Percentiles rank a stretch among this genome's conserved stretches.
Evolutionary conservation across 2,329 filamentous ascomycete genomes (phyloP).

Genomic region (Cladosporium phlei): DNA sequence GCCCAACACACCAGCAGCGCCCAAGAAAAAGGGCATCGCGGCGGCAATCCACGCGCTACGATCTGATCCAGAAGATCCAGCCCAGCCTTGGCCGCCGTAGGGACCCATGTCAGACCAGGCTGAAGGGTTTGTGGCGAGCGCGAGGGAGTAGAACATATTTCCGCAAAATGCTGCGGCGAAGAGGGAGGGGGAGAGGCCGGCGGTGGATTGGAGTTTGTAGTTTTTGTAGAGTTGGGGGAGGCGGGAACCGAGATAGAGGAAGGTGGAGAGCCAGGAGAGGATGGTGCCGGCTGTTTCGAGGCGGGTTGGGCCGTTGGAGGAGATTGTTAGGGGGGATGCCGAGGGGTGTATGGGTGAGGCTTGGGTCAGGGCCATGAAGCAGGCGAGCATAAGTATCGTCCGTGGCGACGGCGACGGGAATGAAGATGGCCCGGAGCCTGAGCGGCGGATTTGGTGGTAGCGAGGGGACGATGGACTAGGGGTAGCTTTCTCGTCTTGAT

Average conservation of each 20-base stretch:
- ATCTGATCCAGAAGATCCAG: constrained; percentile 50
- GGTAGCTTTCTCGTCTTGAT: constrained; percentile 23
- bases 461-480: constrained; percentile 22
- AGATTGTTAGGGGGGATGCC: constrained; percentile 16
- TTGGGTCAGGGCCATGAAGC: constrained; percentile 41
- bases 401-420: constrained; percentile 44
- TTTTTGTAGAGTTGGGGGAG: constrained; percentile 65
- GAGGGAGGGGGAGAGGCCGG: constrained; percentile 58
- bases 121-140: constrained; percentile 58
- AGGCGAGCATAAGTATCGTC: constrained; percentile 43
- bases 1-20: constrained; percentile 59
- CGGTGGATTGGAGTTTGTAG: constrained; percentile 57
- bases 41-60: constrained; percentile 53
- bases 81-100: constrained; percentile 55
- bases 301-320: constrained; percentile 21
- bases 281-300: constrained; percentile 47
- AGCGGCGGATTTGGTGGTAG: constrained; percentile 25
- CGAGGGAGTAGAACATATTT: constrained; percentile 62
- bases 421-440: constrained; percentile 26
- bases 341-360: constrained; percentile 29
- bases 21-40: constrained; percentile 60
- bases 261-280: constrained; percentile 53
- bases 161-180: constrained; percentile 64
- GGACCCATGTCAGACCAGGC: constrained; percentile 56
- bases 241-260: constrained; percentile 55